A percentile compares a stretch with the other conserved stretches of the same genome.
phyloP scores from a whole-genome alignment of 2,329 filamentous ascomycete species.

The Scleromitrula shiraiana region DNA sequence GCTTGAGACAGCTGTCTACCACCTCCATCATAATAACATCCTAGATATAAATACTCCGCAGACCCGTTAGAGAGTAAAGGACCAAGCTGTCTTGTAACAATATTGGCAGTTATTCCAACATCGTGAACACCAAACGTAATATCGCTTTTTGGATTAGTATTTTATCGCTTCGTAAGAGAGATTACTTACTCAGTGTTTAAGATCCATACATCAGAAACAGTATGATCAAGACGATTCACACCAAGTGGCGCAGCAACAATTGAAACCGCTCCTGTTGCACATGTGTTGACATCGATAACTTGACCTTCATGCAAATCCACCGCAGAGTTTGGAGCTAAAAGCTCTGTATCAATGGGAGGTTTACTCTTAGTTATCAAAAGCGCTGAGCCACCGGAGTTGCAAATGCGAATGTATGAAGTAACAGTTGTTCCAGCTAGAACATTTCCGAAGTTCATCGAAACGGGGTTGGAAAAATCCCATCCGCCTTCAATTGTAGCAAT shows the following conservation, averaged over 20 bases:
- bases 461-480: slow-evolving; percentile 23
- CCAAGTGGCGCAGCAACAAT: slow-evolving; percentile 21
- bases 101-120: slow-evolving; percentile 20
- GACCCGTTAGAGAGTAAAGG: slow-evolving; percentile 3
- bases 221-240: slow-evolving; percentile 20
- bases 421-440: slow-evolving; percentile 22
- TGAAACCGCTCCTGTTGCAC: slow-evolving; percentile 25
- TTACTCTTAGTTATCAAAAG: slow-evolving; percentile 28
- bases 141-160: slow-evolving; percentile 17
- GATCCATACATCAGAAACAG: slow-evolving; percentile 28
- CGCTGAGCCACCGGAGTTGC: slow-evolving; percentile 27
- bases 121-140: slow-evolving; percentile 31
- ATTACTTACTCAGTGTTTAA: slow-evolving; percentile 28
- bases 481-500: slow-evolving; percentile 28
- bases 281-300: slow-evolving; percentile 20
- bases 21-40: slow-evolving; percentile 7
- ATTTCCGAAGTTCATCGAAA: slow-evolving; percentile 24
- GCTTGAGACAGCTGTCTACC: slow-evolving; percentile 1
- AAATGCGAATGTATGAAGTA: slow-evolving; percentile 23
- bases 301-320: slow-evolving; percentile 26
- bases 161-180: not conserved
- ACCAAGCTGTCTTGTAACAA: not conserved
- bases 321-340: slow-evolving; percentile 16
- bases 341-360: slow-evolving; percentile 21
- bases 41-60: slow-evolving; percentile 6